Evolutionary conservation across 140 eudicot genomes (phyloP).

Genomic region (Stevia rebaudiana): DNA sequence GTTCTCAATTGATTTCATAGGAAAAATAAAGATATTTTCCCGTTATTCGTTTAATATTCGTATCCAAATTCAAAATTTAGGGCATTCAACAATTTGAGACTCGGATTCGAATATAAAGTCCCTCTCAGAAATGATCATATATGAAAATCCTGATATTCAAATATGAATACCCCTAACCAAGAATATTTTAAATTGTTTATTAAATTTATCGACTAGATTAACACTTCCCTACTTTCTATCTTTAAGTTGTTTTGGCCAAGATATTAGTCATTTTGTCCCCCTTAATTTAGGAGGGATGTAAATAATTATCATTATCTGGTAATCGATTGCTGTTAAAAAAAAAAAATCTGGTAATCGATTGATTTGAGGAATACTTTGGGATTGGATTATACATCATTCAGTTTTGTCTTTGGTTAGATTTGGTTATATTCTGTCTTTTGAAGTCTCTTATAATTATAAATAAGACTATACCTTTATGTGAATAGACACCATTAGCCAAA

Average conservation of each 20-base stretch:
- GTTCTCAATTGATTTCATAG: too few species aligned
- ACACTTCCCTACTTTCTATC: background rate
- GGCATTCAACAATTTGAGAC: too few species aligned
- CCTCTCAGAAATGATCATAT: too few species aligned
- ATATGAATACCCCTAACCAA: too few species aligned
- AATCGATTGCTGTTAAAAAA: too few species aligned
- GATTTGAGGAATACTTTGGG: background rate
- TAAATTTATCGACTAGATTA: background rate
- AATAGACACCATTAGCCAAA: too few species aligned
- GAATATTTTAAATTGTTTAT: background rate
- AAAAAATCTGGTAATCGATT: background rate
- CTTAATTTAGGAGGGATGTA: slow-evolving; percentile 14
- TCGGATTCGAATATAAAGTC: too few species aligned
- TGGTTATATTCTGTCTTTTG: background rate
- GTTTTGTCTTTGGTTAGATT: background rate
- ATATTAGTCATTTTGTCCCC: slow-evolving; percentile 14
- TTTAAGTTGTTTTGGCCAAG: slow-evolving; percentile 4
- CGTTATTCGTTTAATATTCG: too few species aligned
- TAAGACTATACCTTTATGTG: too few species aligned
- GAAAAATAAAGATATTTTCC: too few species aligned
- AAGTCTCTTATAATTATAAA: background rate
- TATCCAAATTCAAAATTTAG: too few species aligned
- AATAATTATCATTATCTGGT: slow-evolving; percentile 5
- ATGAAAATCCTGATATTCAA: too few species aligned
- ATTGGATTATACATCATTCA: background rate